phyloP scores from a whole-genome alignment of 305 asterid species.

The Withania somnifera region DNA sequence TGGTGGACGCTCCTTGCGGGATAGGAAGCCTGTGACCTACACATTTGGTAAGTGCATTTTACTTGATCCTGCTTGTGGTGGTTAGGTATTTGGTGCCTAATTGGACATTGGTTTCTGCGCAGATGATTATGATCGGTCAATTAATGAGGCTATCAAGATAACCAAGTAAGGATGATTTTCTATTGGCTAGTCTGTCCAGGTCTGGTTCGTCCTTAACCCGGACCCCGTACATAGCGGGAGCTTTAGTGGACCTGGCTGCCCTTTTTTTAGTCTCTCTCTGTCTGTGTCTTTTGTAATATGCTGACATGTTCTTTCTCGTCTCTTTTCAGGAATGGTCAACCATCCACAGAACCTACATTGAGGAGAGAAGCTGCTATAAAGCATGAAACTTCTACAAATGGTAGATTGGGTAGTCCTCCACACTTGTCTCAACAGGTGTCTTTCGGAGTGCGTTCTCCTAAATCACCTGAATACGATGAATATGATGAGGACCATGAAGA shows the following conservation, averaged over 20 bases:
- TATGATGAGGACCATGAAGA: constrained; percentile 29
- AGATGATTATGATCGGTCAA: constrained; percentile 89
- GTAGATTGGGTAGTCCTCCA: constrained; percentile 57
- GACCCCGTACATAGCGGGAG: too few species aligned
- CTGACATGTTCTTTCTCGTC: constrained; percentile 11
- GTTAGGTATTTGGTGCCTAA: neutral
- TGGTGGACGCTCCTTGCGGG: constrained; percentile 94
- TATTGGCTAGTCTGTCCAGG: neutral
- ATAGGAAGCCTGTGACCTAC: constrained; percentile 90
- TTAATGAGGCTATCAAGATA: constrained; percentile 79
- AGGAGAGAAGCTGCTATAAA: constrained; percentile 40
- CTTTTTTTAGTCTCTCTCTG: neutral
- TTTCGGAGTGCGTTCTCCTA: constrained; percentile 46
- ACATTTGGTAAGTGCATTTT: constrained; percentile 57
- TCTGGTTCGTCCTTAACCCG: too few species aligned
- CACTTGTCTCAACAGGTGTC: constrained; percentile 32
- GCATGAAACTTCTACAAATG: constrained; percentile 51
- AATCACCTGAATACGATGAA: constrained; percentile 53
- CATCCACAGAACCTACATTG: constrained; percentile 47
- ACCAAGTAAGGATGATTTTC: constrained; percentile 53
- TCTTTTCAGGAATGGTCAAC: constrained; percentile 45
- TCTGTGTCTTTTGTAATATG: neutral
- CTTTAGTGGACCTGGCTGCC: too few species aligned
- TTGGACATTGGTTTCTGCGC: constrained; percentile 13
- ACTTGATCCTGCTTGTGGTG: neutral